Evolutionary conservation across 345 rosid genomes (phyloP).

Genomic region (Lumnitzera racemosa): DNA sequence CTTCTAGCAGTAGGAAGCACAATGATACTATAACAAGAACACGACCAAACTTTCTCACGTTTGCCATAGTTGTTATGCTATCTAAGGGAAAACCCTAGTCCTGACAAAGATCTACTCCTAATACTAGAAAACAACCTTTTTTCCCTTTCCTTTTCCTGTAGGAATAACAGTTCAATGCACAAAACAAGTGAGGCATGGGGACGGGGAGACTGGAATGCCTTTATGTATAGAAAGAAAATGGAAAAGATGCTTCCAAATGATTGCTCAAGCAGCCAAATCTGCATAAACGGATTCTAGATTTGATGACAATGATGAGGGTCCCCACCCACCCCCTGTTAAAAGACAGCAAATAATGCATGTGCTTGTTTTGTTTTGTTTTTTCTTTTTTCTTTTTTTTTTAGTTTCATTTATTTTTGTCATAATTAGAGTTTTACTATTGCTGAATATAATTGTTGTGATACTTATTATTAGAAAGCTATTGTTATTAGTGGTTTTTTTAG

Average conservation of each 20-base stretch:
- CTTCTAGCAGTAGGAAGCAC: slow-evolving; percentile 24
- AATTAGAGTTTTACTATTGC: too few species aligned
- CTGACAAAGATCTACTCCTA: too few species aligned
- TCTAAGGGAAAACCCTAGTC: background rate
- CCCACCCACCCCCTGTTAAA: background rate
- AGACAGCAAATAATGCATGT: too few species aligned
- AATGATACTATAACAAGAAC: slow-evolving; percentile 17
- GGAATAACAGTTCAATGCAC: too few species aligned
- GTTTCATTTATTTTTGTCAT: too few species aligned
- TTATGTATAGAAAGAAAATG: background rate
- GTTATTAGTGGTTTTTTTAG: too few species aligned
- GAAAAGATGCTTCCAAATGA: slow-evolving; percentile 24
- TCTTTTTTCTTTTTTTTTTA: too few species aligned
- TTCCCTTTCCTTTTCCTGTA: too few species aligned
- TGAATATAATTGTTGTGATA: too few species aligned
- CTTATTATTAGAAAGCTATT: too few species aligned
- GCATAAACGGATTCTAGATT: slow-evolving; percentile 1
- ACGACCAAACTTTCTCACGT: slow-evolving; percentile 5
- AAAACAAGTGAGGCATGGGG: background rate
- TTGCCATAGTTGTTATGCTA: slow-evolving; percentile 7
- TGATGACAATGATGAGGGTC: background rate
- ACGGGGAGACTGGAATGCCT: background rate
- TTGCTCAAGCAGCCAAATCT: slow-evolving; percentile 50
- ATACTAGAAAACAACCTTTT: too few species aligned
- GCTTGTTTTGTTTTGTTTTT: too few species aligned